phyloP scores from a whole-genome alignment of 208 protist genomes.

The Leishmania gerbilli region DNA sequence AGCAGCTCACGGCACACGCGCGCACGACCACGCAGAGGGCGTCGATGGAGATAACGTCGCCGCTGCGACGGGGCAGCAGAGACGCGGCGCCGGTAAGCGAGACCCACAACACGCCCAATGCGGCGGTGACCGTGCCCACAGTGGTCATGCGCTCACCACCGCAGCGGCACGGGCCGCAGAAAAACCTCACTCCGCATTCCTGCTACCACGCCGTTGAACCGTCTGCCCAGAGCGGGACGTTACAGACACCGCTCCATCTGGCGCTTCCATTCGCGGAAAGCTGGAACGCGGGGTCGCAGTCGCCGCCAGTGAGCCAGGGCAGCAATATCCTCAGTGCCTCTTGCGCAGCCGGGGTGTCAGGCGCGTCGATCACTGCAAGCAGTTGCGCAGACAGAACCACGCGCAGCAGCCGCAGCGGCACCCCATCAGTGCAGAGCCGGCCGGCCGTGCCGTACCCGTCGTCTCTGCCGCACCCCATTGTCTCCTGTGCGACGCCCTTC shows the following conservation, averaged over 20 bases:
- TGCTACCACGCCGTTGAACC: neutral
- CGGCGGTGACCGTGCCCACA: neutral
- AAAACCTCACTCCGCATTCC: neutral
- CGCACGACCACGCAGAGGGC: conserved; percentile 3
- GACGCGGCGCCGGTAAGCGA: neutral
- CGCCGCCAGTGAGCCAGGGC: neutral
- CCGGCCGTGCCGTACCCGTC: conserved; percentile 7
- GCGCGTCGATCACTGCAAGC: neutral
- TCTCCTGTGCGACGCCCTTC: neutral
- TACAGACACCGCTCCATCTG: neutral
- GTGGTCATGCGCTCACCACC: neutral
- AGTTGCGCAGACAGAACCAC: neutral
- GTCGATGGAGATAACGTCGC: neutral
- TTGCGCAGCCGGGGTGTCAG: neutral
- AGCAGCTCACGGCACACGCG: conserved; percentile 6
- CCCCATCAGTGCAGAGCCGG: conserved; percentile 8
- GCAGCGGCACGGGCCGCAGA: neutral
- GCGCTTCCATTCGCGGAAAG: neutral
- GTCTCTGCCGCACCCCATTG: conserved; percentile 11
- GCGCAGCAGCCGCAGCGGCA: neutral
- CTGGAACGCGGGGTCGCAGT: neutral
- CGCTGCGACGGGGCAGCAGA: neutral
- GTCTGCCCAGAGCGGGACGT: neutral
- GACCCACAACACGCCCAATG: neutral
- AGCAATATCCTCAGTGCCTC: conserved; percentile 3